Base-by-base conservation (phyloP, 2,329 filamentous ascomycete genomes). In the Pseudogymnoascus sp. region DNA sequence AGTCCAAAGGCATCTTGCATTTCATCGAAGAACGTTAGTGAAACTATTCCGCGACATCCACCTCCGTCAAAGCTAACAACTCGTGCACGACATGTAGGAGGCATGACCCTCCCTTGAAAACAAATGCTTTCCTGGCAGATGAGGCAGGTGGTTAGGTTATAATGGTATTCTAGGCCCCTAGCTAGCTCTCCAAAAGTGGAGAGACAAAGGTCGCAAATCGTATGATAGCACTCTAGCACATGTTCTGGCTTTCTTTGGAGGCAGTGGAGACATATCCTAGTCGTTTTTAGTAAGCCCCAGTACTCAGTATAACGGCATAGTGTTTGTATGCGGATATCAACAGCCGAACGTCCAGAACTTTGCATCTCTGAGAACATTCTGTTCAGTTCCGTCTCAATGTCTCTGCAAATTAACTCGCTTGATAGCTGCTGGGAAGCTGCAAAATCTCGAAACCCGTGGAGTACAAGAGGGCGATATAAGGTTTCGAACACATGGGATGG, bases 61-160 rank as follows among this genome's bases (percentile, higher is more conserved):
- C 74, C 74, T 11, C 73, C 73, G 68, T 78, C 74, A 63, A 78
- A 68, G 62, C 70, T 70, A 7, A 77, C 64, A 16, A 76, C 65
- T 35, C 73, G 63, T 11, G 74, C 63, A 12, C 72, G 68, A 31
- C 71, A 69, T 5, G 74, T 76, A 8, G 69, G 68, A 10, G 74
- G 74, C 10, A 74, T 67, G 5, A 76, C 63, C 14, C 65, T 68
- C 18, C 70, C 68, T 10, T 64, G 50, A 28, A 71, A 61, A 11
- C 53, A 59, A 25, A 61, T 62, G 5, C 64, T 21, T 11, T 35
- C 62, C 44, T 68, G 63, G 63, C 71, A 76, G 12, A 74, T 65
- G 3, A 71, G 60, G 65, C 70, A 76, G n/a, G 25, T 16, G 28
- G 60, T 53, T 5, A 75, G 28, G 5, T 64, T 16, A 61, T 70